These are phyloP conservation scores for Platanthera guangdongensis DNA, from an alignment of 106 monocot species.

Conservation along the genomic window DNA sequence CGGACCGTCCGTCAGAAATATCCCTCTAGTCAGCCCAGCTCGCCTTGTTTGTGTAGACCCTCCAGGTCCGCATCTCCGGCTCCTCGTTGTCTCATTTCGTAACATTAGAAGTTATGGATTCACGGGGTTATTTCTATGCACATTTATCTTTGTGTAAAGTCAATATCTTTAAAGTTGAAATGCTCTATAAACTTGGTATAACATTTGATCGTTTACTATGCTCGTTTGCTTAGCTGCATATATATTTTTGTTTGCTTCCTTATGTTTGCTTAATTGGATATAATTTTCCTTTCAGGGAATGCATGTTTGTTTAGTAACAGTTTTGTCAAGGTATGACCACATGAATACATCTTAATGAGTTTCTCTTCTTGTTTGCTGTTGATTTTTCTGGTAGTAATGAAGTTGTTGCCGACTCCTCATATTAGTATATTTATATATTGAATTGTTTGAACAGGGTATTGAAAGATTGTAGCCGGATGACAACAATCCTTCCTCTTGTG, in stretches of 20 bases:
- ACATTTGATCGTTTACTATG: background rate
- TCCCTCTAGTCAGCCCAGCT: too few species aligned
- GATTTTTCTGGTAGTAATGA: too few species aligned
- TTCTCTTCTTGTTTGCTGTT: background rate
- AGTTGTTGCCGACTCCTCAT: background rate
- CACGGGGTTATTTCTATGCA: background rate
- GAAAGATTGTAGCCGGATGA: constrained; percentile 49
- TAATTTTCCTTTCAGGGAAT: constrained; percentile 70
- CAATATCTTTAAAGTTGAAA: background rate
- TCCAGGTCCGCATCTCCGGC: too few species aligned
- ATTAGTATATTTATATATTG: background rate
- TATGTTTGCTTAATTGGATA: background rate
- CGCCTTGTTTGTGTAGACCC: too few species aligned
- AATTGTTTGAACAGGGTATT: constrained; percentile 37
- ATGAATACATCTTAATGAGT: background rate
- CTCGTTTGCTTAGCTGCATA: background rate
- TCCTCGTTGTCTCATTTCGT: too few species aligned
- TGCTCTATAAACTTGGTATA: background rate
- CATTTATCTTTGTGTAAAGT: background rate
- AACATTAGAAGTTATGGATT: background rate
- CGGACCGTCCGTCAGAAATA: too few species aligned
- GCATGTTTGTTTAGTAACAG: constrained; percentile 76
- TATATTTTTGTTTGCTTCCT: background rate
- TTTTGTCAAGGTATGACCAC: constrained; percentile 57
- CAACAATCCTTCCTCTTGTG: constrained; percentile 53